Percentiles rank a stretch among this genome's conserved stretches.
phyloP scores from a whole-genome alignment of 2,329 filamentous ascomycete species.

The Blastomyces gilchristii region DNA sequence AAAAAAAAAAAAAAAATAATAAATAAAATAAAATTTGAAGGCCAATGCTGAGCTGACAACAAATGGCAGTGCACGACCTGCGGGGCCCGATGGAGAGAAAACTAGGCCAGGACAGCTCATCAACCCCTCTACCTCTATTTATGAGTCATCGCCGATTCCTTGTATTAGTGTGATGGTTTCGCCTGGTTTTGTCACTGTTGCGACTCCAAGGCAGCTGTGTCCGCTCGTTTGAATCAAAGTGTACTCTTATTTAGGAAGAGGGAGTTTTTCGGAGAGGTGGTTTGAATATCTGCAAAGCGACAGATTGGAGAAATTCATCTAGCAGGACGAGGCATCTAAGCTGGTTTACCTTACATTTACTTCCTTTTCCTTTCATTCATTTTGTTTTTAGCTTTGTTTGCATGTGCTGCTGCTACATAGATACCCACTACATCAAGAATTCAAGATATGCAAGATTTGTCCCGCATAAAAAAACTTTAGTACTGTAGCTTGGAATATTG shows the following conservation, averaged over 20 bases:
- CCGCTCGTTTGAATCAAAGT: neutral
- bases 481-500: neutral
- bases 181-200: neutral
- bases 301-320: neutral
- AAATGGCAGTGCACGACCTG: slow-evolving; percentile 36
- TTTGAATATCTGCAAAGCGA: neutral
- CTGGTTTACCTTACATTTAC: neutral
- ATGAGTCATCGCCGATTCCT: neutral
- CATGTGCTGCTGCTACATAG: neutral
- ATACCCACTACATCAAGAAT: neutral
- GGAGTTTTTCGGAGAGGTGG: neutral
- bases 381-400: too few relatives aligned
- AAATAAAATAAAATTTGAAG: neutral
- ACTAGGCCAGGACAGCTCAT: slow-evolving; percentile 22
- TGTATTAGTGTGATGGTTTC: neutral
- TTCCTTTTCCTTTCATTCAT: too few relatives aligned
- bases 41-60: slow-evolving; percentile 3
- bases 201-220: neutral
- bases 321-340: neutral
- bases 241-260: neutral
- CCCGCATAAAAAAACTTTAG: neutral
- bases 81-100: slow-evolving; percentile 40
- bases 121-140: neutral
- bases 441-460: neutral
- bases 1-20: neutral